These are phyloP conservation scores for Chytriomyces confervae DNA, from an alignment of 192 early-diverging fungal species.

Conservation along the genomic window DNA sequence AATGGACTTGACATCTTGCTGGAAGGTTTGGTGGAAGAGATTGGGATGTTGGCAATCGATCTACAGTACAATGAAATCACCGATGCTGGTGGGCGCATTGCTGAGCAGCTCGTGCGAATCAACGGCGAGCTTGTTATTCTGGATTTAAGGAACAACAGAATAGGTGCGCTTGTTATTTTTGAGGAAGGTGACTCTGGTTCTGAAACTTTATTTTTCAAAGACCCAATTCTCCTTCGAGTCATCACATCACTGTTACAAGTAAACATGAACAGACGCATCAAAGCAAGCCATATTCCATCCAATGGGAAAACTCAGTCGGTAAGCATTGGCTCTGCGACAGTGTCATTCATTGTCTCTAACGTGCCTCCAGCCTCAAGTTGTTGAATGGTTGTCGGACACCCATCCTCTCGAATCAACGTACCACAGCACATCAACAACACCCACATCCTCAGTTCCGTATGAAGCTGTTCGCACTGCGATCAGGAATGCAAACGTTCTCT, in stretches of 20 bases:
- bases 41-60: constrained; percentile 48
- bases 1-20: constrained; percentile 40
- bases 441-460: constrained; percentile 21
- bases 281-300: background rate
- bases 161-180: constrained; percentile 17
- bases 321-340: background rate
- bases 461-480: constrained; percentile 25
- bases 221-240: constrained; percentile 25
- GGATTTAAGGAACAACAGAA: constrained; percentile 44
- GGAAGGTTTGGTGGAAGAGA: constrained; percentile 45
- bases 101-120: constrained; percentile 40
- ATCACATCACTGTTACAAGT: constrained; percentile 25
- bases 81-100: constrained; percentile 41
- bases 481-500: constrained; percentile 13
- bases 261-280: constrained; percentile 15
- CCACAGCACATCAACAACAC: constrained; percentile 34
- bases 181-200: background rate
- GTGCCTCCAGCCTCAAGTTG: background rate
- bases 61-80: constrained; percentile 46
- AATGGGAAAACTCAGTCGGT: background rate
- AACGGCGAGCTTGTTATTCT: constrained; percentile 47
- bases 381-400: constrained; percentile 7
- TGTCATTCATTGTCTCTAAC: background rate
- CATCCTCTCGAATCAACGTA: constrained; percentile 30
- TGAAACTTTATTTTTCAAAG: background rate